Evolutionary conservation across 1,139 yeast genomes (phyloP), one percentile per base, ranked within the genome.

Genomic region (Candida dubliniensis): DNA sequence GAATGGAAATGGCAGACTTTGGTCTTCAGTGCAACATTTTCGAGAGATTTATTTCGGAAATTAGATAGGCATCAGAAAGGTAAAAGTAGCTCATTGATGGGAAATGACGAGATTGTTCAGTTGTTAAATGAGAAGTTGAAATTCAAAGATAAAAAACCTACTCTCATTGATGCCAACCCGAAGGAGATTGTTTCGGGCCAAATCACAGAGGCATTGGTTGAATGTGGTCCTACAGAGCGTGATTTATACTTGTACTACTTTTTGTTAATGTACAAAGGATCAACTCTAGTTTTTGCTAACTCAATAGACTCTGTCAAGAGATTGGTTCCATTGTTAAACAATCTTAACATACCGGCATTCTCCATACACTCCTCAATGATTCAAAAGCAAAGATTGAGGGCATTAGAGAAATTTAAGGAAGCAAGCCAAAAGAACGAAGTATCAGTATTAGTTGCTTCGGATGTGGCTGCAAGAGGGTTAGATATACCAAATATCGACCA

Each of bases 381-480:
- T 41, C 99, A 95, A 62, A 93, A 90, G 58, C 96, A 88, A 61
- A 82, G 99, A 60, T 70, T 95, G 56, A 77, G 93, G 55, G 81
- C 95, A 6, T 70, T 95, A 55, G 99, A 95, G 60, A 75, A 79
- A 49, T 86, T 84, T 64, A 78, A 76, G 53, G 77, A 71, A 41
- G 77, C 83, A 27, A 70, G 79, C 57, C 62, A 75, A 56, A 71
- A 68, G 49, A 62, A 65, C 34, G 75, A 73, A 51, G 76, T 87
- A 2, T 79, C 89, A 0, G 91, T 93, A 1, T 72, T 95, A 43
- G 80, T 95, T 43, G 96, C 98, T 1, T 89, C 98, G 1, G 99
- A 93, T 65, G 98, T 93, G 42, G 99, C 99, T 2, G 99, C 99
- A 6, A 81, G 99, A 71, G 99, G 99, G 48, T 76, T 95, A 49